Evolutionary conservation across 2,329 filamentous ascomycete genomes (phyloP).

Genomic region (Phialophora verrucosa): DNA sequence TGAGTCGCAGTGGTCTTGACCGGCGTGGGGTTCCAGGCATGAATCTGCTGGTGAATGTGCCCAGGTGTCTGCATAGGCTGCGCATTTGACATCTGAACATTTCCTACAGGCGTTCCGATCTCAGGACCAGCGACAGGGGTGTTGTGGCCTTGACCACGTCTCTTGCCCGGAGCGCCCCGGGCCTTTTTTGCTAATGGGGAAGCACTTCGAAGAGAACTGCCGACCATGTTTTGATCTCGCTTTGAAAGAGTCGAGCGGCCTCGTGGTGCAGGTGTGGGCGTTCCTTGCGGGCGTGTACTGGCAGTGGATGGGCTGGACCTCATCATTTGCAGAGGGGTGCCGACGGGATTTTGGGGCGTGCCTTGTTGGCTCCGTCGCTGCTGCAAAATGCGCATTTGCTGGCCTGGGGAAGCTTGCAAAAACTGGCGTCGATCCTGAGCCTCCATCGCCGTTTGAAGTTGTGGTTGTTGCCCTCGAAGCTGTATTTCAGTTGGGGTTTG

Average conservation of each 20-base stretch:
- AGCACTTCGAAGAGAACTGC: background rate
- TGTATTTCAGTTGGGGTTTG: background rate
- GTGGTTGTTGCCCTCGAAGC: background rate
- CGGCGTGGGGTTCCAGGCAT: background rate
- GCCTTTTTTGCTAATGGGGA: background rate
- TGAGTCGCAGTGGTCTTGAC: background rate
- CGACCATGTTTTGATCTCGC: background rate
- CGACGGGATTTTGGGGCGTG: background rate
- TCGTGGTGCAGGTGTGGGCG: conserved; percentile 10
- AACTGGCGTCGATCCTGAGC: background rate
- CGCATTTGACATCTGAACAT: background rate
- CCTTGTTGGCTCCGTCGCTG: background rate
- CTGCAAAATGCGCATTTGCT: background rate
- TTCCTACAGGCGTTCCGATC: background rate
- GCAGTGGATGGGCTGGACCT: background rate
- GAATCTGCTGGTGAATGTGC: background rate
- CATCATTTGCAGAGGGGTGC: background rate
- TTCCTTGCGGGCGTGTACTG: background rate
- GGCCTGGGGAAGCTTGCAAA: background rate
- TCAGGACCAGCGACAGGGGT: background rate
- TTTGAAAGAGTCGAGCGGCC: conserved; percentile 1
- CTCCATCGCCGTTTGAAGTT: background rate
- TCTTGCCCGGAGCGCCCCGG: background rate
- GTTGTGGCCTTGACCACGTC: background rate
- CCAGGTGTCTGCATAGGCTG: conserved; percentile 1